phyloP scores from a whole-genome alignment of 192 early-diverging fungal species.

The Coemansia umbellata region DNA sequence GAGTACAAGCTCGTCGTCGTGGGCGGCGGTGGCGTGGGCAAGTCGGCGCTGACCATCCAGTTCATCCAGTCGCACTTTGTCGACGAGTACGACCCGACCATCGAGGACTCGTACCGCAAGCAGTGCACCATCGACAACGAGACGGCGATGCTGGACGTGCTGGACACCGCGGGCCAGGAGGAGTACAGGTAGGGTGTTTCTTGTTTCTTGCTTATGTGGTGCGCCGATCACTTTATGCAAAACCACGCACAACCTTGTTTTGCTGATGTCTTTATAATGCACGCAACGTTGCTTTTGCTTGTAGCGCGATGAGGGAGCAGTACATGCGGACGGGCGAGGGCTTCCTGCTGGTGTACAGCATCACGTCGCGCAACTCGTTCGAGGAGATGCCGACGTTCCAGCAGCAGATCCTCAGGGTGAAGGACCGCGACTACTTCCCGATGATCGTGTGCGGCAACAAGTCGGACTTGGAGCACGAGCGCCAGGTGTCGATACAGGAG shows the following conservation, averaged over 20 bases:
- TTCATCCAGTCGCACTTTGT: conserved; percentile 81
- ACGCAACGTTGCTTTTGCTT: neutral
- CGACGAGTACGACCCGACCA: conserved; percentile 94
- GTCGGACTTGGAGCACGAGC: conserved; percentile 77
- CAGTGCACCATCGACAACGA: conserved; percentile 90
- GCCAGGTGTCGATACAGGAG: conserved; percentile 80
- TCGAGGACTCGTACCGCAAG: conserved; percentile 98
- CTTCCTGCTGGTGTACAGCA: conserved; percentile 90
- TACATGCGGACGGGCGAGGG: conserved; percentile 97
- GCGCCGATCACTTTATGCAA: neutral
- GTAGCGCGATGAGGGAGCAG: conserved; percentile 87
- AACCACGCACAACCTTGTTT: neutral
- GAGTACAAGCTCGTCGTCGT: conserved; percentile 80
- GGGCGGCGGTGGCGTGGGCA: conserved; percentile 80
- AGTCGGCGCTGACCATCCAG: conserved; percentile 80
- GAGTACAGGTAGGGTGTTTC: conserved; percentile 65
- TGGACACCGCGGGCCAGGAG: conserved; percentile 96
- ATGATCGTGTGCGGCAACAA: conserved; percentile 94
- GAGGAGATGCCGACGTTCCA: conserved; percentile 88
- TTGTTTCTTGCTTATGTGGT: neutral
- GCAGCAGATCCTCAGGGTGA: conserved; percentile 93
- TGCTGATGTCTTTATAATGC: too few relatives aligned
- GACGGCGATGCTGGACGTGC: conserved; percentile 83
- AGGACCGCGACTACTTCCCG: conserved; percentile 87
- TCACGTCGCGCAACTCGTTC: conserved; percentile 87